These are phyloP conservation scores for Erodium moschatum DNA, from an alignment of 441 rosid genomes.

Conservation along the genomic window DNA sequence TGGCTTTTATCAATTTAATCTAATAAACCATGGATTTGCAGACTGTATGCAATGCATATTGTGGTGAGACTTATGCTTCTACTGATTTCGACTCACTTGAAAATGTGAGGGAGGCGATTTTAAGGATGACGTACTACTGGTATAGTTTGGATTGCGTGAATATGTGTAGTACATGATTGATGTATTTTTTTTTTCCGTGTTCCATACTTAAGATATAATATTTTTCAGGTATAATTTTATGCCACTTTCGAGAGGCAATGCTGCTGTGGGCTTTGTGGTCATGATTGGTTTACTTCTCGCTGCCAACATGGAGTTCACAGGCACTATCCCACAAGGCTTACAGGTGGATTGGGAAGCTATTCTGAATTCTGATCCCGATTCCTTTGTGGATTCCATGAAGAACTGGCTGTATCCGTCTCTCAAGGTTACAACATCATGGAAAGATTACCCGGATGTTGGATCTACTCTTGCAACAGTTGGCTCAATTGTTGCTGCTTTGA, in stretches of 20 bases:
- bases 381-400: conserved; percentile 54
- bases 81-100: conserved; percentile 52
- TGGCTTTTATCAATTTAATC: conserved; percentile 7
- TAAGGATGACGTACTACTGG: conserved; percentile 97
- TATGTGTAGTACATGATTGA: background rate
- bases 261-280: conserved; percentile 71
- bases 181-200: background rate
- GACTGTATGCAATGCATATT: conserved; percentile 77
- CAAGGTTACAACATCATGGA: conserved; percentile 67
- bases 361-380: conserved; percentile 51
- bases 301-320: conserved; percentile 84
- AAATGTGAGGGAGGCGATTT: conserved; percentile 63
- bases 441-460: conserved; percentile 66
- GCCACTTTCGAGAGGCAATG: conserved; percentile 97
- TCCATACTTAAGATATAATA: conserved; percentile 2
- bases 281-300: conserved; percentile 81
- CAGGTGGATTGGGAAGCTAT: conserved; percentile 99
- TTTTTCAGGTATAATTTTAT: conserved; percentile 81
- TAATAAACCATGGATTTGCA: conserved; percentile 29
- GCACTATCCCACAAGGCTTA: conserved; percentile 56
- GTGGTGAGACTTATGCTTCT: conserved; percentile 70
- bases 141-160: conserved; percentile 22
- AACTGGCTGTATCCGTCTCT: conserved; percentile 75
- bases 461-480: conserved; percentile 75
- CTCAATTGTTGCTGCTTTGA: conserved; percentile 76